Evolutionary conservation across 805 yeast species (phyloP), one percentile per base, ranked within the genome.

Genomic region (Candida gorgasii): DNA sequence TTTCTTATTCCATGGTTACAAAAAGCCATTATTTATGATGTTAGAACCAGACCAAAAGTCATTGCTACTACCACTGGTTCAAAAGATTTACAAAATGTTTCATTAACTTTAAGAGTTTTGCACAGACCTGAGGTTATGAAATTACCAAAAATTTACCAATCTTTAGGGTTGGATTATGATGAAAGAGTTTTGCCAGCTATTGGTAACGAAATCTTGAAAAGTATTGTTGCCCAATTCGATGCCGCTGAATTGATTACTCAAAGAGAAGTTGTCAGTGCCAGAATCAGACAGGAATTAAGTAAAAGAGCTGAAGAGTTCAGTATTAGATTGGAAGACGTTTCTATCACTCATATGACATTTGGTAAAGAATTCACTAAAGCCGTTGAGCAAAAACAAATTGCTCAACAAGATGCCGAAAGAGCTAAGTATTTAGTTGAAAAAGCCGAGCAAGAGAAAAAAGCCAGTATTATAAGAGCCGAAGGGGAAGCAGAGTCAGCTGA

Each of bases 401-500:
- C 99, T 23, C 99, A 93, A 72, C 99, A 93, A 69, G 99, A 93
- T 62, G 98, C 99, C 17, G 98, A 93, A 73, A 79, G 99, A 53
- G 97, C 98, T 45, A 86, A 85, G 59, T 93, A 80, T 61, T 73
- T 88, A 40, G 97, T 93, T 43, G 97, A 90, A 61, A 86, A 86
- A 62, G 98, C 98, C 7, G 97, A 93, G 66, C 99, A 93, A 71
- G 98, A 92, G 66, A 81, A 96, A 62, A 90, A 86, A 65, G 99
- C 98, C 2, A 73, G 87, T 36, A 89, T 93, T 56, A 90, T 93
- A 53, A 82, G 98, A 58, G 99, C 99, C 20, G 99, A 93, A 69
- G 99, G 98, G 69, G 99, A 93, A 71, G 99, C 99, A 39, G 98
- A 93, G 66, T 89, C 96, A 45, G 99, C 99, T 3, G 98, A 93